Percentiles rank a stretch among this genome's conserved stretches.
These are phyloP conservation scores for Pseudopithomyces chartarum DNA, from an alignment of 2,329 filamentous ascomycete genomes.

Conservation along the genomic window DNA sequence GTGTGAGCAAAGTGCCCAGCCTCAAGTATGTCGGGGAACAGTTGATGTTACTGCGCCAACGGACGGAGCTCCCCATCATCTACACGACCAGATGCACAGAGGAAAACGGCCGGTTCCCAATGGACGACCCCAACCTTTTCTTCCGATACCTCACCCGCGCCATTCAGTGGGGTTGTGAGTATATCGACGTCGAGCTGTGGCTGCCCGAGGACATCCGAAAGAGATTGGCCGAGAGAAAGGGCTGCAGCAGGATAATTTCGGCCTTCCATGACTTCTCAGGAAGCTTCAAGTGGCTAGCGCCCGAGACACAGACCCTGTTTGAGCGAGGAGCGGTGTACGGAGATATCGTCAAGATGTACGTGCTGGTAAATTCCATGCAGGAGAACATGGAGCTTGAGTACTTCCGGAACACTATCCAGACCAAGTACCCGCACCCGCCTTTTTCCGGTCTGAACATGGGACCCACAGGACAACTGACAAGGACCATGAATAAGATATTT, in stretches of 20 bases:
- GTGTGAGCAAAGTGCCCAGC: conserved; percentile 71
- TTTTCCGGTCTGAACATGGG: conserved; percentile 89
- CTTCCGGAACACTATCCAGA: conserved; percentile 77
- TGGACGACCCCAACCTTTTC: conserved; percentile 76
- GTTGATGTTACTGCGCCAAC: conserved; percentile 80
- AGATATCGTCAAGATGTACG: conserved; percentile 91
- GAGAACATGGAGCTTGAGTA: conserved; percentile 92
- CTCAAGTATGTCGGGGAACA: conserved; percentile 85
- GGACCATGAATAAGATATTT: conserved; percentile 83
- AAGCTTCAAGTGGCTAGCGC: conserved; percentile 80
- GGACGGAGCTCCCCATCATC: conserved; percentile 87
- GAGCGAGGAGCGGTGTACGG: conserved; percentile 73
- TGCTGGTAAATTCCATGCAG: conserved; percentile 78
- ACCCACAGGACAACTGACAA: conserved; percentile 80
- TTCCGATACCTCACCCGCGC: conserved; percentile 81
- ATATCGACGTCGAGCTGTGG: conserved; percentile 88
- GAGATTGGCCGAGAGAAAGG: conserved; percentile 70
- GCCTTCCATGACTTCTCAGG: conserved; percentile 90
- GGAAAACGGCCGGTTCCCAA: conserved; percentile 84
- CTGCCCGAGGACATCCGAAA: conserved; percentile 76
- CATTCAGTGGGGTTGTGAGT: conserved; percentile 88
- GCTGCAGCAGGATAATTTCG: conserved; percentile 86
- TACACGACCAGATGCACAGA: conserved; percentile 82
- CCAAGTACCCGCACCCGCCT: conserved; percentile 72
- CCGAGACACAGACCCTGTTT: conserved; percentile 73